These are phyloP conservation scores for Nepenthes mirabilis DNA, from an alignment of 148 eudicot genomes.

Conservation along the genomic window DNA sequence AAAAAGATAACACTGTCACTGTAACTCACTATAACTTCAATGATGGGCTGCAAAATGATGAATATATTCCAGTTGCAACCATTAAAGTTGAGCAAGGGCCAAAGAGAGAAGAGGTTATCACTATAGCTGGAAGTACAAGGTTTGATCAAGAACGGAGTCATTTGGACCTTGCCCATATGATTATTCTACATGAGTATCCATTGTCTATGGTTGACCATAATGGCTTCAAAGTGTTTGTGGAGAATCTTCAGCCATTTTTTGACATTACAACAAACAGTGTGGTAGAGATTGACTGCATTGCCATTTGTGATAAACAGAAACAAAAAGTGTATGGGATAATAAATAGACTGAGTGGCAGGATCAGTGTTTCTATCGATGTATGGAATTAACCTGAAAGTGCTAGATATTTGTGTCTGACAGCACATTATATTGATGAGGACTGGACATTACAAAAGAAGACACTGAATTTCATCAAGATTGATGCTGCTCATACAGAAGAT, in stretches of 20 bases:
- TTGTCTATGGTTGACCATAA: slow-evolving; percentile 79
- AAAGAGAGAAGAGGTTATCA: slow-evolving; percentile 48
- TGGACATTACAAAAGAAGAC: slow-evolving; percentile 82
- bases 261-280: slow-evolving; percentile 46
- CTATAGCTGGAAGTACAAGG: slow-evolving; percentile 48
- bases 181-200: slow-evolving; percentile 87
- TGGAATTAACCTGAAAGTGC: slow-evolving; percentile 78
- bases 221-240: slow-evolving; percentile 74
- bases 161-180: slow-evolving; percentile 85
- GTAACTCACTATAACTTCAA: slow-evolving; percentile 36
- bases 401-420: slow-evolving; percentile 66
- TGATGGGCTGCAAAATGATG: slow-evolving; percentile 52
- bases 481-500: slow-evolving; percentile 68
- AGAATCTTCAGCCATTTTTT: slow-evolving; percentile 79
- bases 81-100: slow-evolving; percentile 59
- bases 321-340: slow-evolving; percentile 51
- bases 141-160: slow-evolving; percentile 88
- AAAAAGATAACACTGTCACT: slow-evolving; percentile 41
- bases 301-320: slow-evolving; percentile 61
- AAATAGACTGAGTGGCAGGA: slow-evolving; percentile 57
- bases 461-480: slow-evolving; percentile 65
- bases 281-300: slow-evolving; percentile 59
- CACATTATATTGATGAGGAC: slow-evolving; percentile 68
- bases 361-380: slow-evolving; percentile 66
- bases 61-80: slow-evolving; percentile 39